Base-by-base conservation (phyloP, 2,329 filamentous ascomycete genomes). In the Scedosporium apiospermum region DNA sequence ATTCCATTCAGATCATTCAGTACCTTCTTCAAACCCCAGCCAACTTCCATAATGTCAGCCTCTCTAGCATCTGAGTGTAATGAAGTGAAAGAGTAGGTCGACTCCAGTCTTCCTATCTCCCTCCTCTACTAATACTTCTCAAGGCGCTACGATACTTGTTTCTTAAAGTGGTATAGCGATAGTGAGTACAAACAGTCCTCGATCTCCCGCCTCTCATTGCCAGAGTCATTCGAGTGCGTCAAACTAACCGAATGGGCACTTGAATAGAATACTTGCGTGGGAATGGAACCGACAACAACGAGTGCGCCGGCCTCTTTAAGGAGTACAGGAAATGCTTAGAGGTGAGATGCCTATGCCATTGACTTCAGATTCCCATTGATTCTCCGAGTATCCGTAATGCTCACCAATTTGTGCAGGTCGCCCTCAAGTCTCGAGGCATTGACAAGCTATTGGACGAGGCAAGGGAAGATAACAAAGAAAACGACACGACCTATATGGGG, bases 161-260 rank as follows among this genome's bases (percentile, higher is more conserved):
- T 99, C 74, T 79, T 99, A 66, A 98, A 96, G 77, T 99, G 95
- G 95, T 99, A 99, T 75, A 97, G 93, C 72, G 95, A 99, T 77
- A 98, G 95, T 97, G 88, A 38, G 55, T 62, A 3, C 44, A 18
- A n/a, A 3, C 34, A 38, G 4, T 38, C 10, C 34, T 12, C 34
- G 9, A 10, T 12, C 34, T 14, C 38, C 12, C 18, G 6, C 14
- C 26, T 26, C 23, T n/a, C 12, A 21, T 30, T 23, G 23, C 23
- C 23, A 23, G 23, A 23, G 23, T 23, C 23, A 23, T 23, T 23
- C 23, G 23, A 23, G 23, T 23, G 23, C 23, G 3, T 3, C 23
- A 23, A 51, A 23, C 59, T 63, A 62, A 62, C 21, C 49, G 51
- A 53, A 59, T 27, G n/a, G 23, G 34, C 34, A 14, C 16, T 61